Base-by-base conservation (phyloP, 345 rosid genomes). In the Eucalyptus victrix region DNA sequence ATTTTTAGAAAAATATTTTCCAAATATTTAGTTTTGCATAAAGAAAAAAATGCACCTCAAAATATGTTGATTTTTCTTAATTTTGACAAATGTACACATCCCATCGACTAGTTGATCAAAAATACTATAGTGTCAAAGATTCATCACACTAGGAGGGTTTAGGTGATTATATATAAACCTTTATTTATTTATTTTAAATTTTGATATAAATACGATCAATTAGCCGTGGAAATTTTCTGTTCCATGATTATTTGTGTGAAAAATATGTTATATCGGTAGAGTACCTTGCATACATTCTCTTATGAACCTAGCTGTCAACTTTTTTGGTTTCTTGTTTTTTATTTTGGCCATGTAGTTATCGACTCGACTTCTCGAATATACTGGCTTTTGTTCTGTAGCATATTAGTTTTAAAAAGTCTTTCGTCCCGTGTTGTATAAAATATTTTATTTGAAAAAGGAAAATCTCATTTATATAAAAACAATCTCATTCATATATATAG, bases 21-120 rank as follows among this genome's bases (percentile, higher is more conserved):
- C 6, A 9, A 56, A 56, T 9, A 0, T 56, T 56, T 24, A 56
- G 24, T 9, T 9, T 56, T 23, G 9, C 0, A 3, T 7, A 21
- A 9, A 56, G n/a, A 56, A 54, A 23, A 56, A 56, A 56, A 0
- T 9, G 12, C 62, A 23, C 56, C 24, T 53, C 1, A 53, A 53
- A 53, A 18, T 53, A 21, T 56, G 24, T 23, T 9, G 28, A 56
- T 56, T 56, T 56, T 21, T 56, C 62, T 56, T 56, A 56, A 56
- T 56, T 56, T 23, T 56, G 28, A 56, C 12, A 56, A 56, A 56
- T 23, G 62, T 56, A 56, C 28, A 56, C 62, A 23, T 56, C 8
- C 28, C 28, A 21, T 56, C 0, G 5, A 56, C 23, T 56, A 56
- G 62, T 23, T 30, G 26, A 56, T 3, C 23, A 56, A 56, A 23